These are phyloP conservation scores for Gossypium arboreum DNA, from an alignment of 345 rosid genomes.

Conservation along the genomic window DNA sequence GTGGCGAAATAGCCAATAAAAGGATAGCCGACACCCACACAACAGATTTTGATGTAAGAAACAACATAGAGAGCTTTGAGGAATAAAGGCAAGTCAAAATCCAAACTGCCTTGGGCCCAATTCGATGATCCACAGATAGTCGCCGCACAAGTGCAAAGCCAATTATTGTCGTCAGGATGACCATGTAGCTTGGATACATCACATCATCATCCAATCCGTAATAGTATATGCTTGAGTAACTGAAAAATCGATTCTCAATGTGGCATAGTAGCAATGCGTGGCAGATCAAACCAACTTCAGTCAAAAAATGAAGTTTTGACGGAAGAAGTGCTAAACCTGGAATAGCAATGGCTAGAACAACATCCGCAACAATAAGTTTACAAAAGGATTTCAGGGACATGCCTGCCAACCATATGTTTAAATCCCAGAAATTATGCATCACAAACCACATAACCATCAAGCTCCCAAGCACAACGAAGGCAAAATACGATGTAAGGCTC, in stretches of 20 bases:
- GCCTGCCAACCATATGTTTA: slow-evolving; percentile 98
- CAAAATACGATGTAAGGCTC: slow-evolving; percentile 85
- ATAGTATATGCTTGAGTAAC: slow-evolving; percentile 80
- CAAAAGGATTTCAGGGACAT: slow-evolving; percentile 93
- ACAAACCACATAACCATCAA: slow-evolving; percentile 90
- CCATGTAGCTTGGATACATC: slow-evolving; percentile 99
- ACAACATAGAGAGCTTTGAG: slow-evolving; percentile 89
- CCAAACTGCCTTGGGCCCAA: slow-evolving; percentile 87
- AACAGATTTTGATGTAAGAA: slow-evolving; percentile 75
- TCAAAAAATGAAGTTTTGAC: slow-evolving; percentile 60
- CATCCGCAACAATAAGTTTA: slow-evolving; percentile 77
- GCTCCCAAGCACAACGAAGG: slow-evolving; percentile 90
- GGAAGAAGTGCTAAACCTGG: slow-evolving; percentile 98
- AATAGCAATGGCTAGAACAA: slow-evolving; percentile 74
- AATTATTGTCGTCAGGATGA: slow-evolving; percentile 69
- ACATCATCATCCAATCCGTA: slow-evolving; percentile 92
- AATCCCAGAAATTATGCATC: slow-evolving; percentile 94
- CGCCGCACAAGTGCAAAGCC: slow-evolving; percentile 88
- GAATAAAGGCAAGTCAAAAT: slow-evolving; percentile 84
- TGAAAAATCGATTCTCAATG: slow-evolving; percentile 86
- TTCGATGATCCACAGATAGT: slow-evolving; percentile 64
- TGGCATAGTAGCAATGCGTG: slow-evolving; percentile 75
- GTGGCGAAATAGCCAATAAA: slow-evolving; percentile 84
- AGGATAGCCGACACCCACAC: slow-evolving; percentile 87
- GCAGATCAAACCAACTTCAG: slow-evolving; percentile 74